Base-by-base conservation (phyloP, 352 stramenopile genomes). In the Phytophthora pinifolia region DNA sequence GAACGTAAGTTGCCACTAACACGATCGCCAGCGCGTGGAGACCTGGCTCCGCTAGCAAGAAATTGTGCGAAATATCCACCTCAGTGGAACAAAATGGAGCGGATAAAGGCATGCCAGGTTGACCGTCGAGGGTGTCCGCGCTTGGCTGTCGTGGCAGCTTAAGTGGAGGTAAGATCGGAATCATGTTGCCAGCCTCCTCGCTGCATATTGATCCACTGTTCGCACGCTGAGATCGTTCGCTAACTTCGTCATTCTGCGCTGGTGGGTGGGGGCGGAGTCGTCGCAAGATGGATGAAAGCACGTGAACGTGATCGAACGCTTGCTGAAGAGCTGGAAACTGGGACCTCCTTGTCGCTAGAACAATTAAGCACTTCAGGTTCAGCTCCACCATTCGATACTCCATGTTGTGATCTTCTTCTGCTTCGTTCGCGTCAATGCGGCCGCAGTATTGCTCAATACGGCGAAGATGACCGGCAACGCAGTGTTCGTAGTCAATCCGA, bases 351-450 rank as follows among this genome's bases (percentile, higher is more conserved):
- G 50, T 75, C 12, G 48, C 67, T 17, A 83, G 54, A 4, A 64
- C 51, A 8, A 88, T 50, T 9, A 74, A 30, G 32, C 73, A 83
- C 35, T 59, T 44, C 0, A 85, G 41, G 14, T 79, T 57, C n/a
- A 77, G 22, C n/a, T 62, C 67, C 9, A 72, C 32, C 4, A 67
- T 46, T 18, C 50, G 64, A 38, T 31, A 42, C 15, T 72, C 27
- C 22, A 59, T 56, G 9, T 39, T 17, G 2, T 9, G 12, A 6
- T 65, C 65, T 20, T 74, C 63, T 39, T 68, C 49, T 4, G 10
- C 35, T 13, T 25, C 18, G 20, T 58, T 62, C 5, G 46, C 45
- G 65, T 50, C 54, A 68, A 59, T 55, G 9, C 50, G 63, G 9
- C 56, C 49, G 20, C 34, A 49, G 35, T 66, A 83, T 7, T 65